Conservation (phyloP, 2,329 filamentous ascomycete species). For the Mycosphaerella sp. region DNA sequence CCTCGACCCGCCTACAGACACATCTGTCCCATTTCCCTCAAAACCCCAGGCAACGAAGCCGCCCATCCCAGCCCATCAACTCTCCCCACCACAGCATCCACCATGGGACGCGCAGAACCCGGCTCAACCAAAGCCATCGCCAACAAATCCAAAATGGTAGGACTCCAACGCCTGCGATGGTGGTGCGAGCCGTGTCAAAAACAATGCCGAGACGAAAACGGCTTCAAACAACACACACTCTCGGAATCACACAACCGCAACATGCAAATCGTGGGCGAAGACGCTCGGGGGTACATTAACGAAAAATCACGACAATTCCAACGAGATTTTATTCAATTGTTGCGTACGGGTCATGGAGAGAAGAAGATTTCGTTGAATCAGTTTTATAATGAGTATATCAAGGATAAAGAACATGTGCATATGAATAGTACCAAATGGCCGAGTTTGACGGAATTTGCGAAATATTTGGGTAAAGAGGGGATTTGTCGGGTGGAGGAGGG, state of each 20-base stretch:
- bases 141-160: slow-evolving; percentile 84
- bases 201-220: slow-evolving; percentile 78
- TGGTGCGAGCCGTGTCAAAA: slow-evolving; percentile 77
- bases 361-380: slow-evolving; percentile 84
- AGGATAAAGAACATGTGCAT: slow-evolving; percentile 79
- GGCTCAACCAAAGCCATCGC: slow-evolving; percentile 84
- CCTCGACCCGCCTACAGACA: neutral
- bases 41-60: slow-evolving; percentile 8
- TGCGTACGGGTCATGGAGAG: slow-evolving; percentile 81
- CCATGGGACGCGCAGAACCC: slow-evolving; percentile 86
- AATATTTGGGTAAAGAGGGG: slow-evolving; percentile 76
- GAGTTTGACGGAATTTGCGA: slow-evolving; percentile 82
- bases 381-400: slow-evolving; percentile 93
- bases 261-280: slow-evolving; percentile 80
- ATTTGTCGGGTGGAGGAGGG: slow-evolving; percentile 87
- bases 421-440: slow-evolving; percentile 93
- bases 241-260: slow-evolving; percentile 83
- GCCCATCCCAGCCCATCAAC: neutral
- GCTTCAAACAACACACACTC: slow-evolving; percentile 74
- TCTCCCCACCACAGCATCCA: slow-evolving; percentile 30
- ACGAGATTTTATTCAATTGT: slow-evolving; percentile 67
- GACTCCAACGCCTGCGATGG: slow-evolving; percentile 75
- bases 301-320: slow-evolving; percentile 77
- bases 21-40: no score
- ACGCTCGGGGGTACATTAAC: slow-evolving; percentile 76